Conservation (phyloP, 257 asterid genomes). For the Fraxinus excelsior region DNA sequence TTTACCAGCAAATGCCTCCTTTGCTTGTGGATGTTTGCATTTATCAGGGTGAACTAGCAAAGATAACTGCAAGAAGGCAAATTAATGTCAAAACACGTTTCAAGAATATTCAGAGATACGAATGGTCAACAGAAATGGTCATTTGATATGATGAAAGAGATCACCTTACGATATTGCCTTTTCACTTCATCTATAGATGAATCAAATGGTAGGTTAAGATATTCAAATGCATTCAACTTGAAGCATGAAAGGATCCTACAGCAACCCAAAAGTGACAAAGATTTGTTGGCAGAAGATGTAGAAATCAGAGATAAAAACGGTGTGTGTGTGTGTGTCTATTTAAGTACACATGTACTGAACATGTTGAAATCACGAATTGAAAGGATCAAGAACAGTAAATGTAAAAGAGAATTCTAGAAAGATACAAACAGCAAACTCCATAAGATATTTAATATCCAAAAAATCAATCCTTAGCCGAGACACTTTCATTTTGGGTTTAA, state of each 20-base stretch:
- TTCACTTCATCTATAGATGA: constrained; percentile 77
- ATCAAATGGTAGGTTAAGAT: constrained; percentile 82
- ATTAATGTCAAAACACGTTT: not conserved
- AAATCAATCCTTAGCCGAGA: not conserved
- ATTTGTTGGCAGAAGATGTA: constrained; percentile 23
- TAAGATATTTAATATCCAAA: constrained; percentile 4
- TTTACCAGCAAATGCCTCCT: constrained; percentile 97
- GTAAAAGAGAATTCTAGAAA: not conserved
- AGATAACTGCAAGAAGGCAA: constrained; percentile 61
- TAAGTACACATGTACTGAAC: not conserved
- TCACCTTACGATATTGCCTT: constrained; percentile 95
- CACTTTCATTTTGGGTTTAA: not conserved
- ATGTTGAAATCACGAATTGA: constrained; percentile 9
- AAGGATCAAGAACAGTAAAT: not conserved
- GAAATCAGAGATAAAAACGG: not conserved
- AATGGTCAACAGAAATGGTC: constrained; percentile 9
- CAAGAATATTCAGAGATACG: not conserved
- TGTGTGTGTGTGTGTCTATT: not conserved
- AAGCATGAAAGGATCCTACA: constrained; percentile 97
- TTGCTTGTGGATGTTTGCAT: constrained; percentile 97
- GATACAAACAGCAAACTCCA: not conserved
- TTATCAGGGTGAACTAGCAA: constrained; percentile 99
- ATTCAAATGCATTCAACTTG: constrained; percentile 90
- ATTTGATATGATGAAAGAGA: not conserved
- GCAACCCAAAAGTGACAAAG: constrained; percentile 25